Base-by-base conservation (phyloP, 148 eudicot species). In the Rhododendron ferrugineum region DNA sequence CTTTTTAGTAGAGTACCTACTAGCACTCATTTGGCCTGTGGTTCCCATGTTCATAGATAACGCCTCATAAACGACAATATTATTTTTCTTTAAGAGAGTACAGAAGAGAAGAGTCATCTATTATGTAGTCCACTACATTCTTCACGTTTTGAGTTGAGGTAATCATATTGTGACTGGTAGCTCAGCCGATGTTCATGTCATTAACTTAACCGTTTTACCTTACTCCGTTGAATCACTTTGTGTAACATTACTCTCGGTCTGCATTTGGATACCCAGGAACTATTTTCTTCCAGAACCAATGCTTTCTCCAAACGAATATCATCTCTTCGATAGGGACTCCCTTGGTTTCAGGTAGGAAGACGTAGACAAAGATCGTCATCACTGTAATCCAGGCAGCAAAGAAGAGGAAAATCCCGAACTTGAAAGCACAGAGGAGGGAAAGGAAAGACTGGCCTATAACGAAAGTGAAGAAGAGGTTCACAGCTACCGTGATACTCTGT, bases 291-390 rank as follows among this genome's bases (percentile, higher is more conserved):
- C 98, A 95, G 74, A 92, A 92, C 93, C 92, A 90, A 66, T 95
- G 98, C 46, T 87, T 89, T 80, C 90, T 86, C 94, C 93, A 95
- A 78, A 95, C 20, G 34, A 95, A 79, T 75, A 90, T 90, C 91
- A 91, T 93, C 89, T 95, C 98, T 86, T 94, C 95, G 26, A 95
- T 95, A 1, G 96, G 96, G 22, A 95, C 92, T 42, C 93, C 93
- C 86, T 93, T 95, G 7, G 98, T 95, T 88, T 95, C 98, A 2
- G 98, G 98, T 85, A 95, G 82, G 83, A 93, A 88, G 83, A 93
- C 70, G 91, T 75, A 92, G 13, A 95, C 90, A 7, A 93, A 95
- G 66, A 90, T 76, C 6, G 93, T 93, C 96, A 95, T 95, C 82
- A 91, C 58, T 23, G 91, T 84, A 16, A 95, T 90, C 91, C 93